Evolutionary conservation across 2,329 filamentous ascomycete genomes (phyloP), one percentile per base, ranked within the genome.

Genomic region (Conoideocrella luteorostrata): DNA sequence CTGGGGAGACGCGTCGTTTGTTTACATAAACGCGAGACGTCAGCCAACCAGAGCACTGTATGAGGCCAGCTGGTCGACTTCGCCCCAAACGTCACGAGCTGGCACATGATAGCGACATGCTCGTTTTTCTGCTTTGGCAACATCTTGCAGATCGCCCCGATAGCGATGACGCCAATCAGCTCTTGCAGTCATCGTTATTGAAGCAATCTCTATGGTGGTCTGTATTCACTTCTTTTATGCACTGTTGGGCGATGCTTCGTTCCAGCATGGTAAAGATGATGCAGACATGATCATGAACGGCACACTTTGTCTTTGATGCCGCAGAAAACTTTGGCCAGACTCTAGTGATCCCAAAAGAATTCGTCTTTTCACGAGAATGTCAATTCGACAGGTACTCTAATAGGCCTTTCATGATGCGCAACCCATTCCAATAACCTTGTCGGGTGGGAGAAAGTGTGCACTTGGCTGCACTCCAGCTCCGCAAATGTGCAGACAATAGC

Each of bases 1-100:
- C 30, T 20, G 15, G 34, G 21, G 15, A 46, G 35, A 46, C 44
- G 44, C 44, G 40, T 46, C 35, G 2, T 37, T 43, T 46, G 44
- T 46, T 46, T 46, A 46, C 44, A 32, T 35, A 34, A 30, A 35
- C 39, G 39, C 39, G 39, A 23, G 15, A 20, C 15, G 15, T 5
- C 29, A 30, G 7, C 44, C 44, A 46, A 46, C 39, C 44, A 39
- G 12, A 17, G 12, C 24, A 13, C 22, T 4, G 21, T 36, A 32
- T 33, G 11, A 28, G 18, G 11, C 23, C 28, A 12, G 4, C 10
- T 15, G 22, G 4, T 28, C 22, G 20, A 11, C 18, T 13, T 28
- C 15, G 22, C 17, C 12, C 17, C 13, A 9, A 12, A 40, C 28
- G 28, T 29, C 29, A 26, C 36, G 20, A 30, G 13, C n/a, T 34